Base-by-base conservation (phyloP, 352 stramenopile genomes). In the Peronospora farinosa region DNA sequence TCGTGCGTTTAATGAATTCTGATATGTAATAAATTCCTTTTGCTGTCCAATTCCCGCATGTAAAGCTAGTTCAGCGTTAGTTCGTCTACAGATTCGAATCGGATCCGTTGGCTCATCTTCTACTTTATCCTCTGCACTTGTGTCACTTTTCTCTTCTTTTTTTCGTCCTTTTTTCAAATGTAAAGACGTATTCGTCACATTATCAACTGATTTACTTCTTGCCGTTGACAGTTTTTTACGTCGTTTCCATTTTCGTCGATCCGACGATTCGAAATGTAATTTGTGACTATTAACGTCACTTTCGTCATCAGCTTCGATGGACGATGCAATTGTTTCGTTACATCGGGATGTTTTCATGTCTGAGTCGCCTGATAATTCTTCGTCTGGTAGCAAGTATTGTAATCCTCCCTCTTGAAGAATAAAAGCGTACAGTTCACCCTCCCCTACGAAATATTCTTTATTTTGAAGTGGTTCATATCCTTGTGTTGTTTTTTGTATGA, bases 381-480 rank as follows among this genome's bases (percentile, higher is more conserved):
- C 61, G 2, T 63, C 47, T 4, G 56, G 56, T 15, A 69, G 33
- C 17, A 69, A 57, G 21, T 60, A 69, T 13, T 33, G 41, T 23
- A 66, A 19, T 41, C 61, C 61, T 11, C 60, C 61, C 61, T 66
- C 32, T 49, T 51, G 42, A n/a, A 69, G 31, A 60, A 69, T 69
- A 32, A 60, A 69, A 2, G 61, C 61, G 40, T 69, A 69, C 30
- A 69, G 51, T 51, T 69, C 61, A 37, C 61, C 56, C 27, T 69
- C 61, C 7, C 61, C 61, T 0, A 69, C 57, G 33, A 69, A 69
- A 52, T 54, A 69, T 39, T 66, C 39, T 33, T 53, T 19, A 8
- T 32, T 53, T 10, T 60, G 47, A 10, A 35, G 23, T 2, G 23
- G 19, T 31, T 31, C 36, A 3, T 52, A 21, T 3, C 19, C 19